These are phyloP conservation scores for Zizania latifolia DNA, from an alignment of 176 grass and related monocot species.

Conservation along the genomic window DNA sequence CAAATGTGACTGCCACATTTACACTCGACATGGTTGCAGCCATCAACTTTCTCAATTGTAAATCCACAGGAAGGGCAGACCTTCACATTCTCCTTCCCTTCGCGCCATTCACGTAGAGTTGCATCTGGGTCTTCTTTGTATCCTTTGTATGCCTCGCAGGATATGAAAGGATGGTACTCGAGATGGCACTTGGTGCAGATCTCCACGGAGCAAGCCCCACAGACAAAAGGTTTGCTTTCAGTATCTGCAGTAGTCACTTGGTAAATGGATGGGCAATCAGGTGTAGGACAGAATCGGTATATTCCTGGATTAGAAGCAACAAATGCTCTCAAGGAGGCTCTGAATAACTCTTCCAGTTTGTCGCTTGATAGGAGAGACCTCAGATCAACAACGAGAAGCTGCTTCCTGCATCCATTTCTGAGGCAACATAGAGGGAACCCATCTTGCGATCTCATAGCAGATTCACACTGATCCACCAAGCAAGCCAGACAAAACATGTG, in stretches of 20 bases:
- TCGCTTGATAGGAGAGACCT: constrained; percentile 49
- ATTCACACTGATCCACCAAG: constrained; percentile 80
- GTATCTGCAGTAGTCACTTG: constrained; percentile 29
- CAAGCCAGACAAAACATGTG: constrained; percentile 70
- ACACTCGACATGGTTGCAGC: constrained; percentile 87
- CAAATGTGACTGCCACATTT: constrained; percentile 79
- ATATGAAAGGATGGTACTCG: constrained; percentile 71
- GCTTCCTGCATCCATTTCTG: constrained; percentile 59
- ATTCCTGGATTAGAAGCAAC: constrained; percentile 55
- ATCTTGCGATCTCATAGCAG: constrained; percentile 55
- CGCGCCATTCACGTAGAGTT: constrained; percentile 64
- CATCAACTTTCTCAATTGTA: constrained; percentile 80
- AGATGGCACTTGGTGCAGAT: constrained; percentile 85
- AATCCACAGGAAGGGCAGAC: constrained; percentile 62
- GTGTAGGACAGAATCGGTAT: constrained; percentile 71
- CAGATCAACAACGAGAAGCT: constrained; percentile 55
- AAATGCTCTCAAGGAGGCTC: constrained; percentile 62
- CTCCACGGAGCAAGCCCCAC: constrained; percentile 69
- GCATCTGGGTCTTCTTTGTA: constrained; percentile 77
- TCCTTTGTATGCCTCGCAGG: constrained; percentile 70
- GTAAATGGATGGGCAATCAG: constrained; percentile 74
- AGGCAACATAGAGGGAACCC: constrained; percentile 72
- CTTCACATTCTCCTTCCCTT: constrained; percentile 75
- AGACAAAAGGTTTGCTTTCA: constrained; percentile 55
- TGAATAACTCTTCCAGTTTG: constrained; percentile 69